These are phyloP conservation scores for Pyrenophora tritici-repentis DNA, from an alignment of 2,329 filamentous ascomycete species.

Conservation along the genomic window DNA sequence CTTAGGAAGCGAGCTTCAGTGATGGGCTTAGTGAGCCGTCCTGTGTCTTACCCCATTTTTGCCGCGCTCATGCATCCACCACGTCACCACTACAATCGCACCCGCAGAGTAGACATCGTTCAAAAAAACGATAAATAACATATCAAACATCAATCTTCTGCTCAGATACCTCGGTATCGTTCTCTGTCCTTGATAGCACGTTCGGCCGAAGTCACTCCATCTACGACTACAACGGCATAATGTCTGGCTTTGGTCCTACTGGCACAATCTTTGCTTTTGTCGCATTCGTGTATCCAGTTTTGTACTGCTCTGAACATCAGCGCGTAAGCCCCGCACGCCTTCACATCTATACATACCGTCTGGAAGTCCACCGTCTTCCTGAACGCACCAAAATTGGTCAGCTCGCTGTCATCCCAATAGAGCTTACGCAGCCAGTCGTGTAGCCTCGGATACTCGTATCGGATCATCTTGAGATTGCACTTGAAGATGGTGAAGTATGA, in stretches of 20 bases:
- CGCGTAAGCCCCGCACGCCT: background rate
- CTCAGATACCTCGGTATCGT: no score
- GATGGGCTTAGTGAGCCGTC: no score
- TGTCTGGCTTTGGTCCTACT: constrained; percentile 20
- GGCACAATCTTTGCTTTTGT: constrained; percentile 19
- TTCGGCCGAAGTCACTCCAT: no score
- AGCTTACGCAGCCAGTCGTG: constrained; percentile 78
- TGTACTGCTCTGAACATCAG: constrained; percentile 13
- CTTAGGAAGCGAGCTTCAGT: no score
- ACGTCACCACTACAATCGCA: no score
- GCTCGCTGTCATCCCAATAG: constrained; percentile 69
- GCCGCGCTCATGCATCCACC: no score
- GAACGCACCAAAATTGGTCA: constrained; percentile 31
- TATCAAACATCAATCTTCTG: no score
- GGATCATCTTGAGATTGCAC: constrained; percentile 81
- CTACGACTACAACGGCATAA: constrained; percentile 9
- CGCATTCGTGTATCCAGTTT: constrained; percentile 15
- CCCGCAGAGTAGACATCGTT: no score
- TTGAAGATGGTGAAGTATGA: constrained; percentile 63
- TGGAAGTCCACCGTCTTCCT: constrained; percentile 30
- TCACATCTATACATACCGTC: background rate
- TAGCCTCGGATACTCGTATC: constrained; percentile 77
- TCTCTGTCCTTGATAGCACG: no score
- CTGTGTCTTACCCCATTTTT: no score
- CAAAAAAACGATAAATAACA: no score